These are phyloP conservation scores for Podospora didyma DNA, from an alignment of 495 filamentous ascomycete species.

Conservation along the genomic window DNA sequence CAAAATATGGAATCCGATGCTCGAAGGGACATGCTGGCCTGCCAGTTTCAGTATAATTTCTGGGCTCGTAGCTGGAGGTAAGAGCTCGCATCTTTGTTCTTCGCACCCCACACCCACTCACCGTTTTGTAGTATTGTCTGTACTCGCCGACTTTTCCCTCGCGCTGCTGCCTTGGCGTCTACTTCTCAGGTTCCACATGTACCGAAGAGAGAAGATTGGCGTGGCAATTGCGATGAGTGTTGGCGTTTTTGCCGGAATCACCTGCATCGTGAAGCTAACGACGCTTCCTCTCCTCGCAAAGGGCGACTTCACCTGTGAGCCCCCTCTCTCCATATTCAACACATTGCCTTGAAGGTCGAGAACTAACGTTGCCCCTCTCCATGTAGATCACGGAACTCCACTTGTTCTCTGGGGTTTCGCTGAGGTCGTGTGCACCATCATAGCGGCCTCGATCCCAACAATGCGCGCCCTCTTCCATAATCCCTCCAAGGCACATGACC, in stretches of 20 bases:
- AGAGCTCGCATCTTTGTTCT: neutral
- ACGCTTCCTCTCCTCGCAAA: slow-evolving; percentile 10
- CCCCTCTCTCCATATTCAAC: too few species aligned
- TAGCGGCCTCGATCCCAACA: slow-evolving; percentile 28
- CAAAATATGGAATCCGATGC: slow-evolving; percentile 28
- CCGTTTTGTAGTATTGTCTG: slow-evolving; percentile 20
- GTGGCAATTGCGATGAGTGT: slow-evolving; percentile 36
- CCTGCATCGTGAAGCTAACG: slow-evolving; percentile 22
- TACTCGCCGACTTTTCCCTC: slow-evolving; percentile 27
- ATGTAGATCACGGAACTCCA: slow-evolving; percentile 5
- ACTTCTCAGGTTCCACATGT: slow-evolving; percentile 31
- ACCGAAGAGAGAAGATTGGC: slow-evolving; percentile 32
- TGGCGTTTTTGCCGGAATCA: slow-evolving; percentile 25
- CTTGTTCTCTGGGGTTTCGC: slow-evolving; percentile 23
- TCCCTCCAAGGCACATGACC: too few species aligned
- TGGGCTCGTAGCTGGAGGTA: slow-evolving; percentile 15
- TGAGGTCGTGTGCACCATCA: slow-evolving; percentile 25
- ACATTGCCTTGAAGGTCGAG: too few species aligned
- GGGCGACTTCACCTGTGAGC: slow-evolving; percentile 4
- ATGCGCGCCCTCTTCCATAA: slow-evolving; percentile 11
- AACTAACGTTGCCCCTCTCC: too few species aligned
- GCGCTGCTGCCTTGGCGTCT: slow-evolving; percentile 34
- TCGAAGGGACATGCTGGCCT: slow-evolving; percentile 34
- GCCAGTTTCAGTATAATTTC: slow-evolving; percentile 2
- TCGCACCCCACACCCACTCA: neutral